These are phyloP conservation scores for Phytophthora citrophthora DNA, from an alignment of 352 stramenopile genomes.

Conservation along the genomic window DNA sequence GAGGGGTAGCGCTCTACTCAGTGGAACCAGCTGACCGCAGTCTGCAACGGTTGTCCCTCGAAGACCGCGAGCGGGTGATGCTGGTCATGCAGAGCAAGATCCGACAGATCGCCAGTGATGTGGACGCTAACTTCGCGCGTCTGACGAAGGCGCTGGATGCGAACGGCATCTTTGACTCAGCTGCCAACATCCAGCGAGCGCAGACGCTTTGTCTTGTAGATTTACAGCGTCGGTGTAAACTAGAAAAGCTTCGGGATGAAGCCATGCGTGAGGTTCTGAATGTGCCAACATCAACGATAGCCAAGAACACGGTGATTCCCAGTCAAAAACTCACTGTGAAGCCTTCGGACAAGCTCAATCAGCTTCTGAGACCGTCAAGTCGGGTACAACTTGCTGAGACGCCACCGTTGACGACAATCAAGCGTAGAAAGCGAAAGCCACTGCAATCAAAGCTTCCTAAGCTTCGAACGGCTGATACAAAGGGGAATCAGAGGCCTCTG, in stretches of 20 bases:
- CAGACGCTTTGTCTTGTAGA: constrained; percentile 77
- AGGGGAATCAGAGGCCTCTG: constrained; percentile 10
- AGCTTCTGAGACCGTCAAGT: constrained; percentile 20
- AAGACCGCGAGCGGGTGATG: constrained; percentile 83
- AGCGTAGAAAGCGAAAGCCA: constrained; percentile 22
- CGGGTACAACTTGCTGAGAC: not conserved
- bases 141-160: constrained; percentile 61
- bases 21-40: constrained; percentile 58
- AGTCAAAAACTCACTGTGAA: constrained; percentile 4
- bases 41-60: constrained; percentile 60
- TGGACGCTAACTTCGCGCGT: constrained; percentile 61
- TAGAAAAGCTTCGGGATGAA: constrained; percentile 70
- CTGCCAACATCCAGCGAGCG: constrained; percentile 63
- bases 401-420: not conserved
- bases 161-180: constrained; percentile 70
- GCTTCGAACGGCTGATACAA: constrained; percentile 1
- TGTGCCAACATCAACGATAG: constrained; percentile 1
- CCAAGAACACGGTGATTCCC: not conserved
- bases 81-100: constrained; percentile 75
- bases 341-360: constrained; percentile 21
- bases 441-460: constrained; percentile 20
- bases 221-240: constrained; percentile 64
- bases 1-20: constrained; percentile 46
- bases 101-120: constrained; percentile 55
- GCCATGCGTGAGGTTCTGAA: constrained; percentile 62